These are phyloP conservation scores for Aaosphaeria pasadenensis DNA, from an alignment of 2,329 filamentous ascomycete species.

Conservation along the genomic window DNA sequence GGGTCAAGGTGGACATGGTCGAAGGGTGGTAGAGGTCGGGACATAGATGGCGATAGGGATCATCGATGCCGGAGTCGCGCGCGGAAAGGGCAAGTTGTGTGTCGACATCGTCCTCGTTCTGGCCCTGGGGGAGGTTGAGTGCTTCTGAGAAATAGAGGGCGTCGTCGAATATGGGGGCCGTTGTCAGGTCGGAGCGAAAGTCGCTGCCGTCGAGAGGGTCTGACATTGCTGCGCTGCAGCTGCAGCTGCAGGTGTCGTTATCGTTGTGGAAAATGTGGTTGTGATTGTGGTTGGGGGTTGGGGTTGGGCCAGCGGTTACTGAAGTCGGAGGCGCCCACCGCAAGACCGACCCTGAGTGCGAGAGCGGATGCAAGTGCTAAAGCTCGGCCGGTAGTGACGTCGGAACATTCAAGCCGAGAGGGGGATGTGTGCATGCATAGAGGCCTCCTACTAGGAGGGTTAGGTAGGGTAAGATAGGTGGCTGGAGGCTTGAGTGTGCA, in stretches of 20 bases:
- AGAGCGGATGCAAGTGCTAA: no score
- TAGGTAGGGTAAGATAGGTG: not conserved
- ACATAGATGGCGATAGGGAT: slow-evolving; percentile 29
- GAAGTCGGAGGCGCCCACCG: no score
- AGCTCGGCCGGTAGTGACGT: no score
- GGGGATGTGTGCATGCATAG: no score
- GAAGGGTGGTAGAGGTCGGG: slow-evolving; percentile 18
- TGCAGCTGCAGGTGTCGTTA: no score
- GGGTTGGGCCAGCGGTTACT: no score
- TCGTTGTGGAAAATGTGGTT: no score
- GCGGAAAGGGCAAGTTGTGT: slow-evolving; percentile 24
- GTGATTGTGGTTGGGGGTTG: no score
- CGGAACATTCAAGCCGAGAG: no score
- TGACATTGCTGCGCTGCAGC: no score
- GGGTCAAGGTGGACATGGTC: slow-evolving; percentile 26
- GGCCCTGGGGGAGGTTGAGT: slow-evolving; percentile 18
- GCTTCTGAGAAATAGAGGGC: slow-evolving; percentile 29
- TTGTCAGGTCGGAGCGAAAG: slow-evolving; percentile 18
- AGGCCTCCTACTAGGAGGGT: no score
- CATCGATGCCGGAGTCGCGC: slow-evolving; percentile 27
- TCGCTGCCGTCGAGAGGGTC: slow-evolving; percentile 4
- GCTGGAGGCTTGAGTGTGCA: not conserved
- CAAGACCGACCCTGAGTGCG: no score
- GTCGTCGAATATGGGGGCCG: slow-evolving; percentile 34
- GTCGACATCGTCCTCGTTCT: slow-evolving; percentile 32